Evolutionary conservation across 768 basidiomycete species (phyloP).

Genomic region (Tylopilus felleus): DNA sequence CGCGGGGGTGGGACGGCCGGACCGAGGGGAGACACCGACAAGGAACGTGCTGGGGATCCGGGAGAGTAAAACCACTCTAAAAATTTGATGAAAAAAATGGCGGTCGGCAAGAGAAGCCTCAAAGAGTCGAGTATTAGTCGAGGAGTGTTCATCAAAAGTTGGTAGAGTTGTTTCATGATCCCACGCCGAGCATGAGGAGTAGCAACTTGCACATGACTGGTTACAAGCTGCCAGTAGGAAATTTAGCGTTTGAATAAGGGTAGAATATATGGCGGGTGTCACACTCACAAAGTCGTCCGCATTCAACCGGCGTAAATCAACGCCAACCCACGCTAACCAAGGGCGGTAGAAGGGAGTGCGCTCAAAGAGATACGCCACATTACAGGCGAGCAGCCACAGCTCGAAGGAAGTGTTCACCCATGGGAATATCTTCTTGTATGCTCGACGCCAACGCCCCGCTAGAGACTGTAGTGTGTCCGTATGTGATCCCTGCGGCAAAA

Average conservation of each 20-base stretch:
- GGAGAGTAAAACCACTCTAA: conserved; percentile 99
- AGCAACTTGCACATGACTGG: conserved; percentile 12
- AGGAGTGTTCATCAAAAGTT: conserved; percentile 51
- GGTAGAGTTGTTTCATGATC: conserved; percentile 42
- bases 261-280: not conserved
- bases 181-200: conserved; percentile 31
- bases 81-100: conserved; percentile 95
- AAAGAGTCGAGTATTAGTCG: conserved; percentile 72
- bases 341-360: conserved; percentile 83
- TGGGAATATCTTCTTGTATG: conserved; percentile 77
- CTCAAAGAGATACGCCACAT: conserved; percentile 89
- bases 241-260: conserved; percentile 1
- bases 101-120: conserved; percentile 74
- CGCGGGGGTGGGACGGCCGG: conserved; percentile 75
- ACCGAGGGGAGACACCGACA: conserved; percentile 58
- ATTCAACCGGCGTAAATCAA: conserved; percentile 77
- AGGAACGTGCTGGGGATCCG: conserved; percentile 75
- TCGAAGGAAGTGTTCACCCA: conserved; percentile 78
- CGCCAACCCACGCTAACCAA: conserved; percentile 83
- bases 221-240: conserved; percentile 14
- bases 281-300: conserved; percentile 72
- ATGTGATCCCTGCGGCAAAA: conserved; percentile 1
- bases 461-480: conserved; percentile 40
- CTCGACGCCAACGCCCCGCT: conserved; percentile 49
- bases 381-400: conserved; percentile 77